Conservation (phyloP, 176 grass and related monocot genomes). For the Triticum timopheevii region DNA sequence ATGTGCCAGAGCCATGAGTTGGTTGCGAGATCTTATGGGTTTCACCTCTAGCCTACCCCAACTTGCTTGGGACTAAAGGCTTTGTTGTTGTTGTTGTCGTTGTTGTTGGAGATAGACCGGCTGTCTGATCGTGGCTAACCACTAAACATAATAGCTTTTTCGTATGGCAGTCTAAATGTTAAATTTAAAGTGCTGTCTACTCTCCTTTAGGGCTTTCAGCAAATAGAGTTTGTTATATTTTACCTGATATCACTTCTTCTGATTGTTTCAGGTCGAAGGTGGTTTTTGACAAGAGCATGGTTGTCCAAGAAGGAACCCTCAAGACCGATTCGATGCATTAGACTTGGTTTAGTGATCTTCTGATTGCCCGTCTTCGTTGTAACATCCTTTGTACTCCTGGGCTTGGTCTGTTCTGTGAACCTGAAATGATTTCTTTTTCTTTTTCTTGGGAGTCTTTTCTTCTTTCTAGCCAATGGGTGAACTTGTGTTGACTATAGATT, state of each 20-base stretch:
- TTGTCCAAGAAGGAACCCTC: background rate
- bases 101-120: background rate
- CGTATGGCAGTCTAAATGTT: background rate
- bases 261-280: slow-evolving; percentile 15
- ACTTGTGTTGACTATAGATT: background rate
- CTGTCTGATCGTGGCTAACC: background rate
- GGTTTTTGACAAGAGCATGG: background rate
- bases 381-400: slow-evolving; percentile 1
- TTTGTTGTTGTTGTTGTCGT: no score
- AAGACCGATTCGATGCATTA: slow-evolving; percentile 2
- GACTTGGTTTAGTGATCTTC: background rate
- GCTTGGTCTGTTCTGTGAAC: background rate
- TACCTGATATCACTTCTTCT: background rate
- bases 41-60: no score
- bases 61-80: no score
- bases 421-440: background rate
- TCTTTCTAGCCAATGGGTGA: background rate
- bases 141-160: background rate
- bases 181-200: background rate
- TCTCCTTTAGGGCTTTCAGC: background rate
- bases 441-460: background rate
- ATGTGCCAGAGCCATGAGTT: no score
- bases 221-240: background rate
- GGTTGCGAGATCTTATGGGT: no score
- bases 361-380: background rate